phyloP scores from a whole-genome alignment of 2,329 filamentous ascomycete genomes.

The Endoconidiophora laricicola region DNA sequence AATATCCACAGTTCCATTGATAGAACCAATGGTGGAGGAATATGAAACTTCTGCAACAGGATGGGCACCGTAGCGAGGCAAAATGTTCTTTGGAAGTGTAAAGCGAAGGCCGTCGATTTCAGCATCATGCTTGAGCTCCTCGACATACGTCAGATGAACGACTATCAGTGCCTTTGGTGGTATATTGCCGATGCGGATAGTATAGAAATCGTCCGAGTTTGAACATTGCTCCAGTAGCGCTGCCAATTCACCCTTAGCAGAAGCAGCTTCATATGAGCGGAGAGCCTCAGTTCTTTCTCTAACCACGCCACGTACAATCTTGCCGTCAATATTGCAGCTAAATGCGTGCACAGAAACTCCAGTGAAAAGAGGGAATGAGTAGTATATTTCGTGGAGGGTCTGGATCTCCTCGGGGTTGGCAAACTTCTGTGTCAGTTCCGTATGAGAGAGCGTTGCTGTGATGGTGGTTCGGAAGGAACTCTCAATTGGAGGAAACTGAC shows the following conservation, averaged over 20 bases:
- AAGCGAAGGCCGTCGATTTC: slow-evolving; percentile 51
- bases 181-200: slow-evolving; percentile 50
- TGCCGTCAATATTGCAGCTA: slow-evolving; percentile 42
- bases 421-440: slow-evolving; percentile 34
- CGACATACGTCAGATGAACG: slow-evolving; percentile 49
- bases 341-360: slow-evolving; percentile 55
- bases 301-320: slow-evolving; percentile 46
- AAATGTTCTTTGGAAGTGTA: slow-evolving; percentile 50
- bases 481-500: slow-evolving; percentile 40
- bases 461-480: slow-evolving; percentile 45
- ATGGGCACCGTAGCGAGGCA: slow-evolving; percentile 43
- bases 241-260: slow-evolving; percentile 41
- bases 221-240: slow-evolving; percentile 47
- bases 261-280: slow-evolving; percentile 40
- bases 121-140: slow-evolving; percentile 56
- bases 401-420: slow-evolving; percentile 31
- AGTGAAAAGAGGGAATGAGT: slow-evolving; percentile 57
- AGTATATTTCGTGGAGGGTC: slow-evolving; percentile 31
- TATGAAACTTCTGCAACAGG: not conserved
- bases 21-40: not conserved
- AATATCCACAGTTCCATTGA: slow-evolving; percentile 21
- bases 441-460: slow-evolving; percentile 33
- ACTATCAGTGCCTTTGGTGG: slow-evolving; percentile 37
- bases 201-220: slow-evolving; percentile 48
- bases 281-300: slow-evolving; percentile 48